Percentiles rank a stretch among this genome's conserved stretches.
These are phyloP conservation scores for Begonia masoniana DNA, from an alignment of 306 rosid genomes.

Conservation along the genomic window DNA sequence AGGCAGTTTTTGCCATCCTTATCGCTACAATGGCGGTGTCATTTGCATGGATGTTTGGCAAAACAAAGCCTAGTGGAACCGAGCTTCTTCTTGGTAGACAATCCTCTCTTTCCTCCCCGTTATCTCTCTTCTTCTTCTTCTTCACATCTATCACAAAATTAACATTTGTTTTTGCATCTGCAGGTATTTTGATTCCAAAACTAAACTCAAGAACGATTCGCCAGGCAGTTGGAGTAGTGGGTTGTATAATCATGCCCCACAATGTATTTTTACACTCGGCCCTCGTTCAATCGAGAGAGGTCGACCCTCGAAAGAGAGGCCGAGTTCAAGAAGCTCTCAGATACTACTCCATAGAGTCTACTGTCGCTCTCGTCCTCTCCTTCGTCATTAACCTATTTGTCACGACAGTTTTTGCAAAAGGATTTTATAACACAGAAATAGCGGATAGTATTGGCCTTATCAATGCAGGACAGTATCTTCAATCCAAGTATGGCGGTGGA, in stretches of 20 bases:
- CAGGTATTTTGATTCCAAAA: slow-evolving; percentile 85
- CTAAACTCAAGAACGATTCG: slow-evolving; percentile 80
- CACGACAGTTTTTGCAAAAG: slow-evolving; percentile 87
- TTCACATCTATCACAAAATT: slow-evolving; percentile 10
- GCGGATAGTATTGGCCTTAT: slow-evolving; percentile 72
- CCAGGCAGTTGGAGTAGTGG: slow-evolving; percentile 96
- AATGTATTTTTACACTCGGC: slow-evolving; percentile 94
- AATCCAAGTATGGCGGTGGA: slow-evolving; percentile 75
- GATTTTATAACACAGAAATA: slow-evolving; percentile 65
- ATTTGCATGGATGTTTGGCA: slow-evolving; percentile 98
- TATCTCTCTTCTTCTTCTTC: slow-evolving; percentile 1
- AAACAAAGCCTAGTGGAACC: slow-evolving; percentile 66
- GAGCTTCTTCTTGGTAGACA: slow-evolving; percentile 76
- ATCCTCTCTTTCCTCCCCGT: slow-evolving; percentile 6
- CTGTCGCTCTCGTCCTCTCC: slow-evolving; percentile 66
- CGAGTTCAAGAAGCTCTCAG: slow-evolving; percentile 88
- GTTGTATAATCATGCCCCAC: slow-evolving; percentile 98
- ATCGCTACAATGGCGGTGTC: slow-evolving; percentile 80
- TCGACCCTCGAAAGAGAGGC: slow-evolving; percentile 55
- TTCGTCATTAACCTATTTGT: slow-evolving; percentile 74
- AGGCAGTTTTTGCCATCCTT: slow-evolving; percentile 83
- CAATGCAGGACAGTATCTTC: slow-evolving; percentile 86
- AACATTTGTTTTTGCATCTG: slow-evolving; percentile 2
- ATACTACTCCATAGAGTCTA: slow-evolving; percentile 84
- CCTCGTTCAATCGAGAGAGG: slow-evolving; percentile 77